phyloP scores from a whole-genome alignment of 1,284 basidiomycete species.

The Pulveroboletus sp. region DNA sequence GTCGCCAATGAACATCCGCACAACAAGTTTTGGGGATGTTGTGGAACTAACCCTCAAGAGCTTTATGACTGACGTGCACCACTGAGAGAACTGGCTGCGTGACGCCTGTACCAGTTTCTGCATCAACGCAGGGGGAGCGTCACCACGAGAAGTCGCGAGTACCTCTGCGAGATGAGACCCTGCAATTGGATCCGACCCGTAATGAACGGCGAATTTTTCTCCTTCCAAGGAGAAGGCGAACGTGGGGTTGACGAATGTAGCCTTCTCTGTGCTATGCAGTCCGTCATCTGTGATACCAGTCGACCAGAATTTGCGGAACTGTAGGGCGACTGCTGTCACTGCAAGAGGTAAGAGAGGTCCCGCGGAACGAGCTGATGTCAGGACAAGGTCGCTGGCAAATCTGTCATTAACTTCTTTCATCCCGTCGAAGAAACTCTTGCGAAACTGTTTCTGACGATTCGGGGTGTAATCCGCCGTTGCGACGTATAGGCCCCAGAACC shows the following conservation, averaged over 20 bases:
- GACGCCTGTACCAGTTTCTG: conserved; percentile 21
- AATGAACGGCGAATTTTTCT: conserved; percentile 43
- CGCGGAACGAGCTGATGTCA: conserved; percentile 35
- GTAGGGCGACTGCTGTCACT: conserved; percentile 12
- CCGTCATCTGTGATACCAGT: conserved; percentile 39
- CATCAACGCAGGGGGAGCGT: conserved; percentile 6
- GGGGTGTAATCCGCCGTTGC: conserved; percentile 13
- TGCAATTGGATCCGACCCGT: conserved; percentile 42
- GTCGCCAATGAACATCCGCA: conserved; percentile 36
- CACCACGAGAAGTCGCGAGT: conserved; percentile 18
- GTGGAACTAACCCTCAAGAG: conserved; percentile 4
- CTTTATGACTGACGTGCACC: conserved; percentile 22
- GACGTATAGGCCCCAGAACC: conserved; percentile 41
- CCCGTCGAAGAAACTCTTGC: conserved; percentile 16
- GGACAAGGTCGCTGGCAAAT: background rate
- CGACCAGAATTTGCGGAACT: conserved; percentile 39
- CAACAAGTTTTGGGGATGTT: conserved; percentile 7
- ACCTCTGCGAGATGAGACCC: conserved; percentile 46
- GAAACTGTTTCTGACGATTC: conserved; percentile 19
- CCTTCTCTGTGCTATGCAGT: conserved; percentile 19
- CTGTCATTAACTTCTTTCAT: conserved; percentile 8
- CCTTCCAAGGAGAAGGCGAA: conserved; percentile 43
- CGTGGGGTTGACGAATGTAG: conserved; percentile 43
- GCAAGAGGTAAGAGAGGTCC: conserved; percentile 35
- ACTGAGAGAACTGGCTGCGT: conserved; percentile 22